phyloP scores from a whole-genome alignment of 371 early-diverging fungal species.

The Apophysomyces ossiformis region DNA sequence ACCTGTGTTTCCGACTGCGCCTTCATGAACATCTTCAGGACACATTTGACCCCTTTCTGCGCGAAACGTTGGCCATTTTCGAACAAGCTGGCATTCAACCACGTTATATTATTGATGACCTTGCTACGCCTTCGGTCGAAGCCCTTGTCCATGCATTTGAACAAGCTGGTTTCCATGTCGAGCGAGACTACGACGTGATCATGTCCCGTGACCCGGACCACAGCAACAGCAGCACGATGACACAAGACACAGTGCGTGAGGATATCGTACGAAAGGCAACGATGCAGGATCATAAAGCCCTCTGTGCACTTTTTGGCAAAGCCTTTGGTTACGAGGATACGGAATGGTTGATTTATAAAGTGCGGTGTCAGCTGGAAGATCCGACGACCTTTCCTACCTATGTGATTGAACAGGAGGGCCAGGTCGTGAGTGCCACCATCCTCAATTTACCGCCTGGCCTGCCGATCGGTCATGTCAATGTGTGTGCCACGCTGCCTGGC shows the following conservation, averaged over 20 bases:
- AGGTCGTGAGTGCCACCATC: slow-evolving; percentile 9
- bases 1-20: slow-evolving; percentile 14
- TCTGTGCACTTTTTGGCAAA: slow-evolving; percentile 5
- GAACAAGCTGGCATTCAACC: slow-evolving; percentile 3
- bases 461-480: slow-evolving; percentile 21
- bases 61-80: not conserved
- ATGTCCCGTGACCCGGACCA: not conserved
- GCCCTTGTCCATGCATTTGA: not conserved
- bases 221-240: too few species aligned
- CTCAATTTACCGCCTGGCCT: slow-evolving; percentile 9
- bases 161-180: slow-evolving; percentile 7
- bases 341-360: slow-evolving; percentile 15
- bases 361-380: slow-evolving; percentile 11
- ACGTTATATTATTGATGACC: slow-evolving; percentile 11
- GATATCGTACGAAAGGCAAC: slow-evolving; percentile 1
- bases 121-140: slow-evolving; percentile 12
- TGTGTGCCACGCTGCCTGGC: slow-evolving; percentile 12
- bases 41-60: not conserved
- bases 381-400: not conserved
- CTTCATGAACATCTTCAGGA: not conserved
- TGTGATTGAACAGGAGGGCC: not conserved
- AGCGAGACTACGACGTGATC: slow-evolving; percentile 17
- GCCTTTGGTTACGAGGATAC: slow-evolving; percentile 11
- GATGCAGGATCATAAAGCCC: not conserved
- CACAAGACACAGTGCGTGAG: not conserved